Evolutionary conservation across 75 land plant species (phyloP).

Genomic region (Selaginella tamariscina): DNA sequence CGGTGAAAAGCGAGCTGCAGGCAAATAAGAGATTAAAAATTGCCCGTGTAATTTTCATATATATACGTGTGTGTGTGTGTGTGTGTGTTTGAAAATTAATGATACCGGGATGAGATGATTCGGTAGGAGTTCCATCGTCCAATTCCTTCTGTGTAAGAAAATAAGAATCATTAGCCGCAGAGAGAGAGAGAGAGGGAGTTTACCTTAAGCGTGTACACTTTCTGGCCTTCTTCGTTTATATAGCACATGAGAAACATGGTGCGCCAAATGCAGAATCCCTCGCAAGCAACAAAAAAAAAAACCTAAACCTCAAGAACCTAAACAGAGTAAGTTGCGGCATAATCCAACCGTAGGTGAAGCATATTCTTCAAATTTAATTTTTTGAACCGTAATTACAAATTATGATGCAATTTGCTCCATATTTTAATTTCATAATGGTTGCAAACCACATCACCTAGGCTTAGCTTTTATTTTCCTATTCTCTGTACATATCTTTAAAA

Average conservation of each 20-base stretch:
- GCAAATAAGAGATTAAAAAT: not conserved
- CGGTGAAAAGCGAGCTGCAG: conserved; percentile 76
- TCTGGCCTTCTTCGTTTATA: not conserved
- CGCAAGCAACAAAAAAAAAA: too few relatives aligned
- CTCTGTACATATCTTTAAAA: too few relatives aligned
- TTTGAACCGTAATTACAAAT: too few relatives aligned
- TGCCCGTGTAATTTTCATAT: not conserved
- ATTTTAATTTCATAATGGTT: too few relatives aligned
- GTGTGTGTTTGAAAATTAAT: not conserved
- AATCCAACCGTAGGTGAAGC: too few relatives aligned
- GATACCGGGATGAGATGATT: conserved; percentile 74
- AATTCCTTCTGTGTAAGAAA: conserved; percentile 52
- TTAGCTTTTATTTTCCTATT: too few relatives aligned
- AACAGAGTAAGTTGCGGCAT: too few relatives aligned
- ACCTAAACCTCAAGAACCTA: too few relatives aligned
- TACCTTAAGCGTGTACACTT: not conserved
- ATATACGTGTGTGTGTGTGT: not conserved
- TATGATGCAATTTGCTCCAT: too few relatives aligned
- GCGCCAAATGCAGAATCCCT: too few relatives aligned
- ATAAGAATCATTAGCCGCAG: not conserved
- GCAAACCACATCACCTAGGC: too few relatives aligned
- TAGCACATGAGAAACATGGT: not conserved
- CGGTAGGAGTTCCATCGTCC: conserved; percentile 40
- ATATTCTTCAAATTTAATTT: too few relatives aligned
- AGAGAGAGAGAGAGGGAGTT: not conserved